Base-by-base conservation (phyloP, 1,284 basidiomycete species). In the Heimioporus retisporus region DNA sequence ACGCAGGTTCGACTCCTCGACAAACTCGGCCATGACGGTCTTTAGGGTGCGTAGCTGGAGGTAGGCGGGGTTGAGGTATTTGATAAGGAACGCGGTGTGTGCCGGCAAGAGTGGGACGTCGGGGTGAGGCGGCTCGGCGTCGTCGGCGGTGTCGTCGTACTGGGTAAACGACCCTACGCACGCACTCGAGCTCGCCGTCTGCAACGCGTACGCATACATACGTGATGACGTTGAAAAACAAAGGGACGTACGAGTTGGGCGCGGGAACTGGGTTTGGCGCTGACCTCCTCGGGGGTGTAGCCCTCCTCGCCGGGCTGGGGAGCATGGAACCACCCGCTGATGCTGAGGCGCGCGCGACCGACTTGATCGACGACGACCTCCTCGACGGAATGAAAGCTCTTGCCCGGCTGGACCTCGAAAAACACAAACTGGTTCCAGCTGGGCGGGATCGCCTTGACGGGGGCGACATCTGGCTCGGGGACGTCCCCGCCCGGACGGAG, bases 341-440 rank as follows among this genome's bases (percentile, higher is more conserved):
- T 94, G 74, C 95, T 96, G 68, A 99, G 81, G 56, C 96, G 83
- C 77, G 91, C 86, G 48, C 90, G 81, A 0, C 90, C 91, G 68
- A 93, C 91, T 71, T 90, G 86, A 21, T 83, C 92, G 0, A 95
- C 91, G n/a, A 96, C 90, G 28, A 99, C 97, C 79, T 99, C 97
- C 77, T 99, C 95, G 11, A 99, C 97, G 1, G 96, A 95, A 81
- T 99, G 97, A 83, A 99, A 99, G 75, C 96, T 98, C 78, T 89
- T 86, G 1, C 97, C 95, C 0, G 93, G 96, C 82, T 93, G 93
- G 19, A 93, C 91, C 77, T 95, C 93, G 79, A 99, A 99, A 81
- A 99, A 96, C 53, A 98, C 90, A 75, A 98, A 97, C 76, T 99
- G 97, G 75, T 98, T 98, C 96, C 97, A 99, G 72, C 92, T 92